phyloP scores from a whole-genome alignment of 2,329 filamentous ascomycete species.

The Teratosphaeria viscida region DNA sequence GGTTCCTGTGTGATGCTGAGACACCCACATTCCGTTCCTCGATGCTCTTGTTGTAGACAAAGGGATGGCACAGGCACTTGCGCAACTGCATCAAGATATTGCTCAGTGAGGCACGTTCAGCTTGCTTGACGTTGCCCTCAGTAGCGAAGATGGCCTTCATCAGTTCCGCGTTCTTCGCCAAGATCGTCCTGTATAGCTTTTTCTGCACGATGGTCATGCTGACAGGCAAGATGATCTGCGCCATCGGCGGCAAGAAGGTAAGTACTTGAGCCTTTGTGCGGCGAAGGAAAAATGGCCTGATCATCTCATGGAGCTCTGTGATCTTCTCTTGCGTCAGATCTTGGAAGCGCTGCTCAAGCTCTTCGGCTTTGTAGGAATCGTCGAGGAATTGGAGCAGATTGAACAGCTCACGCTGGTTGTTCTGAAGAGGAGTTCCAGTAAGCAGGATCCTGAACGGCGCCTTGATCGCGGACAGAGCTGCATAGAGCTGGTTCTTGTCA shows the following conservation, averaged over 20 bases:
- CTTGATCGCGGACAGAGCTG: conserved; percentile 59
- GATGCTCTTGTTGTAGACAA: conserved; percentile 82
- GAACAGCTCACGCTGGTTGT: conserved; percentile 89
- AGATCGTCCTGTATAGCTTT: conserved; percentile 85
- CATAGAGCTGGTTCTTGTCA: conserved; percentile 74
- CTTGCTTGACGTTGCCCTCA: conserved; percentile 45
- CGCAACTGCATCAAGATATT: conserved; percentile 94
- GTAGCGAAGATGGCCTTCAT: conserved; percentile 77
- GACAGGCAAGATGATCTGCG: conserved; percentile 90
- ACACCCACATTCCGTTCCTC: conserved; percentile 65
- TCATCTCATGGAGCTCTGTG: conserved; percentile 67
- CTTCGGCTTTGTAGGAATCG: conserved; percentile 54
- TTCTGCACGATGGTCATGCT: conserved; percentile 91
- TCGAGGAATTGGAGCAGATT: conserved; percentile 95
- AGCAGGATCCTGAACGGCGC: conserved; percentile 77
- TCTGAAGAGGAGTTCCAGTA: conserved; percentile 84
- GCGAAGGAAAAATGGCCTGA: conserved; percentile 60
- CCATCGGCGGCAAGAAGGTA: conserved; percentile 84
- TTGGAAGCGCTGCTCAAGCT: conserved; percentile 63
- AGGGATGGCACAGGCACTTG: conserved; percentile 92
- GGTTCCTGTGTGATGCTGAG: conserved; percentile 59
- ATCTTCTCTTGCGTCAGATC: conserved; percentile 78
- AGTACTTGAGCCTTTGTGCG: conserved; percentile 86
- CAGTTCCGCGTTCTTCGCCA: conserved; percentile 79
- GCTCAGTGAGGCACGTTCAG: conserved; percentile 70